Base-by-base conservation (phyloP, 2,329 filamentous ascomycete genomes). In the Trichoderma brevicompactum region DNA sequence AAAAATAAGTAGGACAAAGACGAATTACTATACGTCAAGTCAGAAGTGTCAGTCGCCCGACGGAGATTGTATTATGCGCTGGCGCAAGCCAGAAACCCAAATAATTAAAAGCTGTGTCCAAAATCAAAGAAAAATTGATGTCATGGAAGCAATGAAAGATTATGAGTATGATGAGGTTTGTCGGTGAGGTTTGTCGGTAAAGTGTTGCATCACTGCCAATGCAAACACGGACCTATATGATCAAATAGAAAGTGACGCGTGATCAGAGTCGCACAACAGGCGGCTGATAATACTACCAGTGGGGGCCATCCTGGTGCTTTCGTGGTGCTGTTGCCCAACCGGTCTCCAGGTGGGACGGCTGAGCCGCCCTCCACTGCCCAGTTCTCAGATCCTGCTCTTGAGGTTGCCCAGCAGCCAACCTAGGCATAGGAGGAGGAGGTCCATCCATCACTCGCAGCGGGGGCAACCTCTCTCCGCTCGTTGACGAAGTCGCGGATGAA, bases 361-460 rank as follows among this genome's bases (percentile, higher is more conserved):
- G 75, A 38, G 71, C 71, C 10, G 72, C 70, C 40, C 75, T 67
- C 77, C 77, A 79, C 54, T 78, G 76, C 6, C 77, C 77, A 10
- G 77, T 77, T 44, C 71, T 71, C 17, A 72, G 71, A 62, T 78
- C 75, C 53, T 76, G 75, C 66, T 79, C 77, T 48, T 77, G 74
- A 13, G 70, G 69, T 40, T 71, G 73, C 5, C 75, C 74, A 12
- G 69, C 58, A 7, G 66, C 68, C 19, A 71, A 60, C 7, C 70
- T 68, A 49, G 70, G 68, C 6, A 53, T 60, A 5, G 72, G 70
- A 12, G 69, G 72, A 19, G 53, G 50, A 1, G 70, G 69, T 4
- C 76, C 75, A 48, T 85, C 82, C 68, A 85, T 79, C 5, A 72
- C 69, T 58, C 82, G 77, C 43, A 86, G 70, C 2, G 83, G 82